Evolutionary conservation across 768 basidiomycete genomes (phyloP).

Genomic region (Mycena polygramma): DNA sequence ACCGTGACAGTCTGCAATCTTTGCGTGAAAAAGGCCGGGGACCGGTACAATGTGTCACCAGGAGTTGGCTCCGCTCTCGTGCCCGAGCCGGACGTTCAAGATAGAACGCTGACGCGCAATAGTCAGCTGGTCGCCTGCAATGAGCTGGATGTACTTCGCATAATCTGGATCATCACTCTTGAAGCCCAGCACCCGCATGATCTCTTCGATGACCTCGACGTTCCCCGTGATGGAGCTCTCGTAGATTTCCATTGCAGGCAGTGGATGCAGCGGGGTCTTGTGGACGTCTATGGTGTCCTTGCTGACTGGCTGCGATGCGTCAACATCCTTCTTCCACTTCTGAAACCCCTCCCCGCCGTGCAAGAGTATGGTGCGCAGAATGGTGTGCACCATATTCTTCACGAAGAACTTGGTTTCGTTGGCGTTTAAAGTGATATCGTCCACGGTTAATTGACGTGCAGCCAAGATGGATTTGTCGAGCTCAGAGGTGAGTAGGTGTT

Average conservation of each 20-base stretch:
- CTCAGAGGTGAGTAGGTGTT: conserved; percentile 39
- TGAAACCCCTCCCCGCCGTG: conserved; percentile 32
- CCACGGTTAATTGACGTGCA: conserved; percentile 35
- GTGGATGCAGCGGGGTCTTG: conserved; percentile 24
- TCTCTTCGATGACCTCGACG: conserved; percentile 36
- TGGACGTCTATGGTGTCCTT: conserved; percentile 30
- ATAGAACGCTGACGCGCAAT: conserved; percentile 35
- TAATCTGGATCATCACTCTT: conserved; percentile 10
- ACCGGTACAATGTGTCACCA: conserved; percentile 31
- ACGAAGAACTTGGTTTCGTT: conserved; percentile 27
- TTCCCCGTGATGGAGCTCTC: conserved; percentile 37
- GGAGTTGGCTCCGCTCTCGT: conserved; percentile 23
- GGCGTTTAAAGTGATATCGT: conserved; percentile 38
- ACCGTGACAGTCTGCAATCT: conserved; percentile 39
- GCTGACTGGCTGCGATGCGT: conserved; percentile 18
- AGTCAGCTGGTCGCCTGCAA: conserved; percentile 39
- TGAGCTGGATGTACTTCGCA: conserved; percentile 23
- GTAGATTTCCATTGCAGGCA: conserved; percentile 36
- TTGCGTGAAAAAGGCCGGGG: conserved; percentile 36
- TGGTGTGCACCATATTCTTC: conserved; percentile 12
- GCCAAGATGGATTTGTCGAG: conserved; percentile 32
- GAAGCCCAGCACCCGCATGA: conserved; percentile 25
- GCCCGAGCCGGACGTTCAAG: conserved; percentile 30
- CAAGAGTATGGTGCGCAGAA: conserved; percentile 32
- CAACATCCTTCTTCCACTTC: conserved; percentile 8